Base-by-base conservation (phyloP, 169 alveolate species). In the Plasmodium gonderi region DNA sequence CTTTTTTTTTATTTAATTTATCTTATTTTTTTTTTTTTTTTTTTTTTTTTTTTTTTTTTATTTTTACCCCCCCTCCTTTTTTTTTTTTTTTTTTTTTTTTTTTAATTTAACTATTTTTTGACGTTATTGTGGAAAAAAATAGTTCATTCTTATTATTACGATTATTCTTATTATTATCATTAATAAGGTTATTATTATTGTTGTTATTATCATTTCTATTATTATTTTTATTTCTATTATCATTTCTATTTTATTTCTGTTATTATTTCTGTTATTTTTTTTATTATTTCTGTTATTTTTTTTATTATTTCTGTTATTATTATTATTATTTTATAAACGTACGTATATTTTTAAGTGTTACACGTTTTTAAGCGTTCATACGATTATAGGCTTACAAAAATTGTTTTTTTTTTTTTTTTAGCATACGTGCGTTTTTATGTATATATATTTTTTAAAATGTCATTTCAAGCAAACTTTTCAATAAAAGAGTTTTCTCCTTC, bases 391-490 rank as follows among this genome's bases (percentile, higher is more conserved):
- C n/a, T n/a, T n/a, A n/a, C n/a, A n/a, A n/a, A n/a, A n/a, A n/a
- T n/a, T n/a, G n/a, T n/a, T n/a, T n/a, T n/a, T n/a, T n/a, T n/a
- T n/a, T n/a, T n/a, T n/a, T n/a, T n/a, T n/a, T n/a, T n/a, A n/a
- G n/a, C n/a, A n/a, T n/a, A n/a, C n/a, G n/a, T n/a, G n/a, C n/a
- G n/a, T n/a, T n/a, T n/a, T n/a, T n/a, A n/a, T n/a, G n/a, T n/a
- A n/a, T n/a, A n/a, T n/a, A n/a, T n/a, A n/a, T n/a, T n/a, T 79
- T 79, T 79, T 79, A 79, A 79, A 40, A 51, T 36, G 44, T 29
- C 45, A 36, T 51, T 79, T 79, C 90, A 54, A 82, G 82, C 29
- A 87, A 75, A 29, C 68, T 31, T 78, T 87, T 87, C 80, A 87
- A 54, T 45, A 87, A 31, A 23, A 74, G 20, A 23, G 79, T 87